Evolutionary conservation across 176 grass and related monocot species (phyloP).

Genomic region (Elaeis guineensis): DNA sequence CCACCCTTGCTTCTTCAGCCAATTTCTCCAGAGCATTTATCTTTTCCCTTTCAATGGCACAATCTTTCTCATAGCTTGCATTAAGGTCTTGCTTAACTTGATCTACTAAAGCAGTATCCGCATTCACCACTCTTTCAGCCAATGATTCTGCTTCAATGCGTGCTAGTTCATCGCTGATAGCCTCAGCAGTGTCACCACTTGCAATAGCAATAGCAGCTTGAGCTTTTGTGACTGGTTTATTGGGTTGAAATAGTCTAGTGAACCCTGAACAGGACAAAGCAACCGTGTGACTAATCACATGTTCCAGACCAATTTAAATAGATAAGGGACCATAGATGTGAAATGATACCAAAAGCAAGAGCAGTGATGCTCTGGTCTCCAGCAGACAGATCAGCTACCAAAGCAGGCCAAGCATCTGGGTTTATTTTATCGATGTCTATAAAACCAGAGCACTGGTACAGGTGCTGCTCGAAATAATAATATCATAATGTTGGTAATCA

Average conservation of each 20-base stretch:
- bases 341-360: conserved; percentile 74
- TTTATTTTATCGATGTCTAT: conserved; percentile 94
- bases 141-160: conserved; percentile 88
- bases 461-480: conserved; percentile 27
- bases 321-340: conserved; percentile 12
- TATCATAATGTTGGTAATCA: not conserved
- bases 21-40: conserved; percentile 60
- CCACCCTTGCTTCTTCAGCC: conserved; percentile 64
- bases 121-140: conserved; percentile 80
- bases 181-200: conserved; percentile 67
- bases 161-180: conserved; percentile 70
- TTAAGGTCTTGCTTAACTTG: conserved; percentile 88
- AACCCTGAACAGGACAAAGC: conserved; percentile 45
- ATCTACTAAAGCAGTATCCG: conserved; percentile 58
- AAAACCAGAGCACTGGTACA: conserved; percentile 68
- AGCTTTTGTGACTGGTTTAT: conserved; percentile 90
- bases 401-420: conserved; percentile 78
- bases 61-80: conserved; percentile 57
- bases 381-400: conserved; percentile 58
- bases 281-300: not conserved
- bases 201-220: conserved; percentile 80
- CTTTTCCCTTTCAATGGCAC: conserved; percentile 62
- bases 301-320: not conserved
- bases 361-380: conserved; percentile 90
- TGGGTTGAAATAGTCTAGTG: conserved; percentile 83